Base-by-base conservation (phyloP, 805 yeast genomes). In the Candida yuanshanica region DNA sequence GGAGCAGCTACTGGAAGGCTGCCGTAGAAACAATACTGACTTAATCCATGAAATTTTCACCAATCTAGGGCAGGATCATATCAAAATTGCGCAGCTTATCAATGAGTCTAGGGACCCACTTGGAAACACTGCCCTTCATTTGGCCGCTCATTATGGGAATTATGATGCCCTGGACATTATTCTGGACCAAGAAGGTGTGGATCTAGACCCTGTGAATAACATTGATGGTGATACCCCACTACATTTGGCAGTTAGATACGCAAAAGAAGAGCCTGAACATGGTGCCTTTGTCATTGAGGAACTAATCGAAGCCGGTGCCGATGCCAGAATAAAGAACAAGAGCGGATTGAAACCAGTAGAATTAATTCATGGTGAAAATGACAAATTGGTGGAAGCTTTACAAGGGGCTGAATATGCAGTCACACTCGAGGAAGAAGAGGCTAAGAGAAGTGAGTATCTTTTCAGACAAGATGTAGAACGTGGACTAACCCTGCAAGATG, bases 241-340 rank as follows among this genome's bases (percentile, higher is more conserved):
- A 48, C 98, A 91, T 62, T 65, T 75, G 46, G 95, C 96, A 5
- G 95, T 82, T 11, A 75, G 74, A 46, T 91, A 84, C 60, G 72
- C 90, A 12, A 68, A 69, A 35, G 80, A 78, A 20, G 96, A 91
- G 56, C 86, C 93, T 0, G 96, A 86, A 45, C 89, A 83, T 60
- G 96, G 95, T 1, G 66, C 71, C 20, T 86, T 81, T 50, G 69
- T 89, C 25, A 77, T 81, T 11, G 95, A 86, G 54, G 83, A 82
- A 58, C 72, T 93, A 47, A 67, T 93, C 32, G 96, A 90, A 54
- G 95, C 95, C 22, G 98, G 99, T 3, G 81, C 93, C 2, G 93
- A 90, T 62, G 86, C 95, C 3, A 69, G 74, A 37, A 57, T 75
- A 14, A 70, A 60, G 48, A 84, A 84, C 56, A 72, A 70, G 27